phyloP scores from a whole-genome alignment of 2,329 filamentous ascomycete species.

The Cladosporium sphaerospermum region DNA sequence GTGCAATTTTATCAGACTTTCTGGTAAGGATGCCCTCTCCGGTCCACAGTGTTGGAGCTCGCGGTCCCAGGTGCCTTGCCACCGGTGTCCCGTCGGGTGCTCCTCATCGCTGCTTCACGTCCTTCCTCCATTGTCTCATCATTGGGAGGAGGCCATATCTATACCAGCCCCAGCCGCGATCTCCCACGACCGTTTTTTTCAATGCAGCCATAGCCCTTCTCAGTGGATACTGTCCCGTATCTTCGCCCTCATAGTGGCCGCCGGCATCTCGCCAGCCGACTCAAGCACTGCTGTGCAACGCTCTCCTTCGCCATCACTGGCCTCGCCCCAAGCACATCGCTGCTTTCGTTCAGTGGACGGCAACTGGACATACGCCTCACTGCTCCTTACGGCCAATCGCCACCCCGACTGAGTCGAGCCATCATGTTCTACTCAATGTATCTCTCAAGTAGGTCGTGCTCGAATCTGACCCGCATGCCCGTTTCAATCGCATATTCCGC shows the following conservation, averaged over 20 bases:
- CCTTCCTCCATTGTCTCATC: slow-evolving; percentile 16
- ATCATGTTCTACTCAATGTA: slow-evolving; percentile 44
- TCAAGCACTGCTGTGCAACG: slow-evolving; percentile 26
- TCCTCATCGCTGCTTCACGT: slow-evolving; percentile 17
- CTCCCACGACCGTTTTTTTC: slow-evolving; percentile 11
- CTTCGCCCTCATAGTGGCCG: slow-evolving; percentile 6
- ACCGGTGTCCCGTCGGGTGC: slow-evolving; percentile 25
- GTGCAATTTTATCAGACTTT: slow-evolving; percentile 17
- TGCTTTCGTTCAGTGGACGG: slow-evolving; percentile 21
- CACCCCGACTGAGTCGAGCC: slow-evolving; percentile 13
- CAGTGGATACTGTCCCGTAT: neutral
- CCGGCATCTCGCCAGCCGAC: slow-evolving; percentile 11
- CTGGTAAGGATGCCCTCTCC: slow-evolving; percentile 14
- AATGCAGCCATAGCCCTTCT: slow-evolving; percentile 14
- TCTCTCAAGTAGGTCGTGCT: slow-evolving; percentile 47
- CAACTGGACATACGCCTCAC: slow-evolving; percentile 14
- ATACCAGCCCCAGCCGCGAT: slow-evolving; percentile 10
- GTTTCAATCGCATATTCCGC: neutral
- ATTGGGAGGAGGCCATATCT: slow-evolving; percentile 11
- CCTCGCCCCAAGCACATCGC: slow-evolving; percentile 22
- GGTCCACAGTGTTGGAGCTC: slow-evolving; percentile 19
- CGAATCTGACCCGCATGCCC: slow-evolving; percentile 12
- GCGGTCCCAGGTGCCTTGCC: slow-evolving; percentile 17
- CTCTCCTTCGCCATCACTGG: slow-evolving; percentile 10
- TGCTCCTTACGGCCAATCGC: slow-evolving; percentile 9